These are phyloP conservation scores for Podospora sp. DNA, from an alignment of 495 filamentous ascomycete genomes.

Conservation along the genomic window DNA sequence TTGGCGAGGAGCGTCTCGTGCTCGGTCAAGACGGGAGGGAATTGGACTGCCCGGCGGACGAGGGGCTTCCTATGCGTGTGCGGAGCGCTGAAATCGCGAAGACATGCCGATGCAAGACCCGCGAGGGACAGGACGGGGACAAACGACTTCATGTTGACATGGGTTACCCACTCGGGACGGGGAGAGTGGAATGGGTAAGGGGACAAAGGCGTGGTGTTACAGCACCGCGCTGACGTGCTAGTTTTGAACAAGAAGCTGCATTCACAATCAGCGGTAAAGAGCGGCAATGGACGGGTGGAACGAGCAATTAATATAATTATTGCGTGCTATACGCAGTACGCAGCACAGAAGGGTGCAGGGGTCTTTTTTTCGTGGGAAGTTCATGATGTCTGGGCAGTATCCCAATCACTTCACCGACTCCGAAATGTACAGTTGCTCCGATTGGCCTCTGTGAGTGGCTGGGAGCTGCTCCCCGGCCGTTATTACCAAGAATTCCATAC, in stretches of 20 bases:
- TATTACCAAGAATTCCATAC: neutral
- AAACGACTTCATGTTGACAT: neutral
- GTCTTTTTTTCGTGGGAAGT: too few relatives aligned
- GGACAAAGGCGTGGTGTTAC: neutral
- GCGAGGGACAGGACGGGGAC: neutral
- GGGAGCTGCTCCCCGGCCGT: neutral
- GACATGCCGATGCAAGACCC: neutral
- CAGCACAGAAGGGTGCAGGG: too few relatives aligned
- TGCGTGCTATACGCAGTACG: neutral
- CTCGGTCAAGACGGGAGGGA: constrained; percentile 14
- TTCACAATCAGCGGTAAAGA: neutral
- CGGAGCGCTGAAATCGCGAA: neutral
- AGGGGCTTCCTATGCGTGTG: constrained; percentile 10
- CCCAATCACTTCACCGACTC: neutral
- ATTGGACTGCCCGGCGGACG: neutral
- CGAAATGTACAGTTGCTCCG: neutral
- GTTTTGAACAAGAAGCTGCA: neutral
- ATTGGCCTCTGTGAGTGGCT: neutral
- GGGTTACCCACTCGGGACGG: neutral
- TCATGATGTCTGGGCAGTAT: neutral
- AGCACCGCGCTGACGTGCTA: too few relatives aligned
- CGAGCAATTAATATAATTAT: neutral
- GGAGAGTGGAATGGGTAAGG: neutral
- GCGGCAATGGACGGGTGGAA: neutral
- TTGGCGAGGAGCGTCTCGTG: constrained; percentile 20